A percentile compares a stretch with the other conserved stretches of the same genome.
phyloP scores from a whole-genome alignment of 352 stramenopile genomes.

The Globisporangium iwayamae region DNA sequence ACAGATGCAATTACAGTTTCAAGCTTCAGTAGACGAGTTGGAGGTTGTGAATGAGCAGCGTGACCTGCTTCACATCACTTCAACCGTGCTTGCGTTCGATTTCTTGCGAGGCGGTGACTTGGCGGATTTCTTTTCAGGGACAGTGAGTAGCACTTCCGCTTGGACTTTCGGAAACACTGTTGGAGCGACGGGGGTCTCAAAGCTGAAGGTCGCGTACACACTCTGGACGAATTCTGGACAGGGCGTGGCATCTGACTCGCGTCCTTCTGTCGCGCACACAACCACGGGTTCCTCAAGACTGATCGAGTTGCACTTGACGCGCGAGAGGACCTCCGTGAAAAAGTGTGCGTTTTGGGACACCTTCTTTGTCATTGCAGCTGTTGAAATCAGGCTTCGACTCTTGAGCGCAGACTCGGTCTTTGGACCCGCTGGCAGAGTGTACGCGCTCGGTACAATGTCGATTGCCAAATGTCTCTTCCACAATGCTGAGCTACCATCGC shows the following conservation, averaged over 20 bases:
- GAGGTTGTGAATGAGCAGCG: not conserved
- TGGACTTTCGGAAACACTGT: slow-evolving; percentile 16
- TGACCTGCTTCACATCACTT: not conserved
- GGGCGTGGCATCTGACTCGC: not conserved
- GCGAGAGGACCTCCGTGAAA: slow-evolving; percentile 29
- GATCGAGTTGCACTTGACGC: slow-evolving; percentile 25
- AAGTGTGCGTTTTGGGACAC: slow-evolving; percentile 20
- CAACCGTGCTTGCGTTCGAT: not conserved
- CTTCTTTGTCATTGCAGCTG: not conserved
- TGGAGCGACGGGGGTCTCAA: slow-evolving; percentile 4
- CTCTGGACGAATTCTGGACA: slow-evolving; percentile 13
- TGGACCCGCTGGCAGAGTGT: slow-evolving; percentile 1
- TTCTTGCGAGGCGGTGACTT: slow-evolving; percentile 4
- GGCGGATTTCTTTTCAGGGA: slow-evolving; percentile 7
- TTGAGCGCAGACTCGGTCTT: slow-evolving; percentile 8
- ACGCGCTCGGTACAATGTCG: slow-evolving; percentile 4
- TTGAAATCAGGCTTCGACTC: not conserved
- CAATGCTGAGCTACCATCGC: not conserved
- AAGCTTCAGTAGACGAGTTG: not conserved
- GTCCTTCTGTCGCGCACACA: not conserved
- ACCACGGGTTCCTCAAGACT: slow-evolving; percentile 14
- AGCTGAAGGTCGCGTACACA: slow-evolving; percentile 5
- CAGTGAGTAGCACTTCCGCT: not conserved
- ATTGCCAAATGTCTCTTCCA: slow-evolving; percentile 1
- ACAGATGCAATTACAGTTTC: not conserved